A percentile compares a stretch with the other conserved stretches of the same genome.
Evolutionary conservation across 106 monocot species (phyloP).

Genomic region (Platanthera guangdongensis): DNA sequence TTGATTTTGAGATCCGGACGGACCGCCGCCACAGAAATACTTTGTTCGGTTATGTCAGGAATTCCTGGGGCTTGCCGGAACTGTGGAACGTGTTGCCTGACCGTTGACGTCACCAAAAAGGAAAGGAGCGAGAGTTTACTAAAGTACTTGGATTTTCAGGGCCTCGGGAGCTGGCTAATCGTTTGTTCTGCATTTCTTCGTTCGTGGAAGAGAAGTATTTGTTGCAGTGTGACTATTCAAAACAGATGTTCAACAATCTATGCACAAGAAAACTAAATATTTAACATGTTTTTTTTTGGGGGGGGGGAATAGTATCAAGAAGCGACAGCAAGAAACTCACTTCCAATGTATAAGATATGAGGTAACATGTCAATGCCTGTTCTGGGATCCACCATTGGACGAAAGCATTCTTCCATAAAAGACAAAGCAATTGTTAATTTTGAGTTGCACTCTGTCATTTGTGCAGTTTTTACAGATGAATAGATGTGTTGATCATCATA

Average conservation of each 20-base stretch:
- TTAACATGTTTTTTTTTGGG: not conserved
- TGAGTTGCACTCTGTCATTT: constrained; percentile 69
- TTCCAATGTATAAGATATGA: constrained; percentile 76
- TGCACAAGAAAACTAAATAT: not conserved
- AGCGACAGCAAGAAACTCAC: constrained; percentile 18
- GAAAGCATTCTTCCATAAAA: constrained; percentile 92
- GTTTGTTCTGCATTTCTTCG: too few relatives aligned
- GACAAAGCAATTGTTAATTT: constrained; percentile 69
- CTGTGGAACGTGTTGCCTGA: too few relatives aligned
- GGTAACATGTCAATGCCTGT: constrained; percentile 70
- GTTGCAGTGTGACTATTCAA: too few relatives aligned
- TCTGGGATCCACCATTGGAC: constrained; percentile 84
- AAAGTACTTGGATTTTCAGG: too few relatives aligned
- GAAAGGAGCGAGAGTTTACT: too few relatives aligned
- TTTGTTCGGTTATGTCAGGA: too few relatives aligned
- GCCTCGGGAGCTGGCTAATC: too few relatives aligned
- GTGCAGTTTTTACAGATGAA: constrained; percentile 51
- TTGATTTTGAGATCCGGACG: too few relatives aligned
- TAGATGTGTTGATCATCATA: constrained; percentile 52
- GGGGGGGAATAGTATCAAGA: not conserved
- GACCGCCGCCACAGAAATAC: too few relatives aligned
- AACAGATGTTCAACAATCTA: not conserved
- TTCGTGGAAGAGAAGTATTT: too few relatives aligned
- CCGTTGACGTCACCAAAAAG: too few relatives aligned
- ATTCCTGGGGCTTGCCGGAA: too few relatives aligned